These are phyloP conservation scores for Talaromyces stipitatus DNA, from an alignment of 495 filamentous ascomycete species.

Conservation along the genomic window DNA sequence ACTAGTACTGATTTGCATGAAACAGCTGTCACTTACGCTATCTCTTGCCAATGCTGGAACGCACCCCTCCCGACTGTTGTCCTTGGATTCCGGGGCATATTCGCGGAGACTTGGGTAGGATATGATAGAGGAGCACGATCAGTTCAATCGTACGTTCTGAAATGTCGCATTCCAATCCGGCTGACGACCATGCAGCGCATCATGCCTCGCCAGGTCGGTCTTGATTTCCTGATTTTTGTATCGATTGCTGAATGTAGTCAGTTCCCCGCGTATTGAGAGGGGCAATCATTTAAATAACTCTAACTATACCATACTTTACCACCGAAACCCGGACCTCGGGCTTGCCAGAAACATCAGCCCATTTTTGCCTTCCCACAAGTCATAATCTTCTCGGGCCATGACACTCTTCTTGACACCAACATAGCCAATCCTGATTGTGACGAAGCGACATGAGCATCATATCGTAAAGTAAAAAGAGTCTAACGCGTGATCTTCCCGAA, in stretches of 20 bases:
- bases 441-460: not conserved
- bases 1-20: not conserved
- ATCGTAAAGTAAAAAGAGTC: not conserved
- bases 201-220: not conserved
- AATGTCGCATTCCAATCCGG: not conserved
- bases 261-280: not conserved
- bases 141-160: not conserved
- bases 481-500: not conserved
- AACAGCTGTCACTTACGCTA: not conserved
- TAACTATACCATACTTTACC: not conserved
- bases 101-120: conserved; percentile 1
- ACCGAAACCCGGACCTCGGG: not conserved
- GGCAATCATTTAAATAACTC: not conserved
- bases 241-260: not conserved
- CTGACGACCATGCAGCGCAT: not conserved
- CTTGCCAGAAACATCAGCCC: not conserved
- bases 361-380: not conserved
- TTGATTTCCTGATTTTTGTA: not conserved
- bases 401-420: not conserved
- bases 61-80: too few species aligned
- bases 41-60: not conserved
- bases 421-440: not conserved
- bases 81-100: not conserved
- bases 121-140: not conserved
- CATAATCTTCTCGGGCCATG: not conserved